Base-by-base conservation (phyloP, 1,284 basidiomycete species). In the Fomitiporia mediterranea region DNA sequence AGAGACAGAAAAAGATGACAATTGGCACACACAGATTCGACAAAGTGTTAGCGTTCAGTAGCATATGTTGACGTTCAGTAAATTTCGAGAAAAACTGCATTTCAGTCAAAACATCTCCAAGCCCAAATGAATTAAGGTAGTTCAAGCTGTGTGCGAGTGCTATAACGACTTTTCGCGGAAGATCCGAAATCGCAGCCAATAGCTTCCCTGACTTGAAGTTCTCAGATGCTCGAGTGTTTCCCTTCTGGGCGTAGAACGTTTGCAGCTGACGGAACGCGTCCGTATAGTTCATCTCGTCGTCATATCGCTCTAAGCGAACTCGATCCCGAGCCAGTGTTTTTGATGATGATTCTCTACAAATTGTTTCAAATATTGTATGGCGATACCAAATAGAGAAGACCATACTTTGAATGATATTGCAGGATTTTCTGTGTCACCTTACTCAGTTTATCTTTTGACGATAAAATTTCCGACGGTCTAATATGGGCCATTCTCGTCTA, bases 1-100 rank as follows among this genome's bases (percentile, higher is more conserved):
- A 15, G 44, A 35, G 49, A 6, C 21, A 30, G 1, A 15, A 19
- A 53, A 55, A 35, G 48, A 28, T 60, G 1, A 62, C 15, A 43
- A 32, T 30, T 19, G n/a, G n/a, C 7, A 32, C 80, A 25, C 58
- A 84, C 72, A 98, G 74, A 66, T 98, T 98, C 27, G 79, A 78
- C 13, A 98, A 72, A 0, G 96, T 97, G 66, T 93, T 95, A 38
- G 86, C 86, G 56, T 89, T 91, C 47, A 99, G 76, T 13, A 94
- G 77, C 94, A 98, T 97, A 61, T 92, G 87, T 0, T 84, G 81
- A 43, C 82, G 80, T 37, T 84, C 83, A 0, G 89, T 78, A 66
- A 98, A 98, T 63, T 79, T 83, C 15, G 74, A 77, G 69, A 94
- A 97, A 64, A 91, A 89, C 37, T 80, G 78, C 0, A 86, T 83